phyloP scores from a whole-genome alignment of 192 early-diverging fungal genomes.

The Coemansia sp. region DNA sequence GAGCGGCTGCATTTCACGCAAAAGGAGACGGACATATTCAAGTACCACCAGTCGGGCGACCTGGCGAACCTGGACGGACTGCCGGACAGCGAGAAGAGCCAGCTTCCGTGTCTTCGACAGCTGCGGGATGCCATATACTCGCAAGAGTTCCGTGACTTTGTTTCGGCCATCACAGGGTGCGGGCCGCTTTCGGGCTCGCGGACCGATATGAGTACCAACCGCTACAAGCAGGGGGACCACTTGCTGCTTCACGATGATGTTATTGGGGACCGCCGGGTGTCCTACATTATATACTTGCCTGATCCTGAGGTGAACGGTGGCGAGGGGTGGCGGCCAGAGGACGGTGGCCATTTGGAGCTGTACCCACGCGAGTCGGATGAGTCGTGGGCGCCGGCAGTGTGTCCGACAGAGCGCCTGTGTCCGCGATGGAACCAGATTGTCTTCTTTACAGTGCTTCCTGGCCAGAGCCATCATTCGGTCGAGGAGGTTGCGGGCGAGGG shows the following conservation, averaged over 20 bases:
- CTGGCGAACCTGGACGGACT: constrained; percentile 78
- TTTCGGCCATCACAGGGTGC: constrained; percentile 61
- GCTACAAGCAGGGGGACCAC: constrained; percentile 65
- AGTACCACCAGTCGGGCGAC: constrained; percentile 75
- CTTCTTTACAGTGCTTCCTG: constrained; percentile 73
- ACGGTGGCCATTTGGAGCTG: constrained; percentile 73
- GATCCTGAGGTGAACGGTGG: constrained; percentile 49
- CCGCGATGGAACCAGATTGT: constrained; percentile 74
- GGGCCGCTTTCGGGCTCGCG: constrained; percentile 61
- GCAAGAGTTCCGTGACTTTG: constrained; percentile 61
- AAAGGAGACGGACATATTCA: constrained; percentile 87
- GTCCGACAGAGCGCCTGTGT: constrained; percentile 52
- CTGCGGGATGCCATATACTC: constrained; percentile 75
- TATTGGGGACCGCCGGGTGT: constrained; percentile 68
- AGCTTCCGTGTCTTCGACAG: constrained; percentile 52
- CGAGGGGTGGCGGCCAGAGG: constrained; percentile 52
- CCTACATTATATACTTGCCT: constrained; percentile 72
- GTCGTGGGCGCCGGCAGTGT: constrained; percentile 55
- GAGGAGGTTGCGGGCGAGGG: constrained; percentile 60
- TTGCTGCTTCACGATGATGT: constrained; percentile 77
- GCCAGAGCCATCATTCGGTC: constrained; percentile 74
- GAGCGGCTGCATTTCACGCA: constrained; percentile 59
- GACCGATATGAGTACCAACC: constrained; percentile 70
- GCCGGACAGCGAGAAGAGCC: constrained; percentile 47
- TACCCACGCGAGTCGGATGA: constrained; percentile 59